These are phyloP conservation scores for Pyrenophora seminiperda DNA, from an alignment of 2,329 filamentous ascomycete genomes.

Conservation along the genomic window DNA sequence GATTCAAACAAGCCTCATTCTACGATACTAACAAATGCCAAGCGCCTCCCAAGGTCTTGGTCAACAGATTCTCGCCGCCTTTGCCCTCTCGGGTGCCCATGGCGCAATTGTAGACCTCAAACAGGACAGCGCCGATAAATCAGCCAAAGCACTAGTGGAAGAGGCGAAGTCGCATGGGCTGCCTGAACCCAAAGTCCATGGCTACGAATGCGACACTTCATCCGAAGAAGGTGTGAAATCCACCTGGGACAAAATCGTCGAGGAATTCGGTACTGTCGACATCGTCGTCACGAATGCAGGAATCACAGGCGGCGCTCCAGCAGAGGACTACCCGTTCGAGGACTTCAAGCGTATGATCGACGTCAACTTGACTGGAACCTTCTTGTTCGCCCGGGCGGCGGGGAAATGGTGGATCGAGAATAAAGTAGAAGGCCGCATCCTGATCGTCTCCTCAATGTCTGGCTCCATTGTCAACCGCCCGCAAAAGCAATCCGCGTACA, in stretches of 20 bases:
- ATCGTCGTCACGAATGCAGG: slow-evolving; percentile 50
- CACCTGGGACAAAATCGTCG: slow-evolving; percentile 41
- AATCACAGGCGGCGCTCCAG: slow-evolving; percentile 58
- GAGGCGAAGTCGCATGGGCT: slow-evolving; percentile 15
- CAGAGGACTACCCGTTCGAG: slow-evolving; percentile 74
- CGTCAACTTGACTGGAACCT: slow-evolving; percentile 81
- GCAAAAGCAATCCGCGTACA: slow-evolving; percentile 83
- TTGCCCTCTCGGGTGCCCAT: slow-evolving; percentile 37
- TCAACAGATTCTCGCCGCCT: slow-evolving; percentile 40
- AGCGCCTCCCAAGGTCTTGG: slow-evolving; percentile 39
- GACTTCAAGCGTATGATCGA: slow-evolving; percentile 81
- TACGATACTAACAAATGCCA: neutral
- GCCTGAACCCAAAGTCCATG: slow-evolving; percentile 36
- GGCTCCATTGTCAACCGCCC: slow-evolving; percentile 56
- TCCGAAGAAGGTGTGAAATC: slow-evolving; percentile 46
- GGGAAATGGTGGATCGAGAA: slow-evolving; percentile 68
- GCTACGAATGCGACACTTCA: slow-evolving; percentile 50
- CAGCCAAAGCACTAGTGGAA: slow-evolving; percentile 11
- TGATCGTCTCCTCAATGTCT: slow-evolving; percentile 73
- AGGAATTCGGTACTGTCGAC: slow-evolving; percentile 46
- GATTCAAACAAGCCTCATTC: neutral
- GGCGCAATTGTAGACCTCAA: slow-evolving; percentile 43
- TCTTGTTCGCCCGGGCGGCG: slow-evolving; percentile 71
- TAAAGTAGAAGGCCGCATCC: slow-evolving; percentile 71
- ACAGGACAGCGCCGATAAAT: slow-evolving; percentile 23